Base-by-base conservation (phyloP, 306 rosid species). In the Cicer arietinum region DNA sequence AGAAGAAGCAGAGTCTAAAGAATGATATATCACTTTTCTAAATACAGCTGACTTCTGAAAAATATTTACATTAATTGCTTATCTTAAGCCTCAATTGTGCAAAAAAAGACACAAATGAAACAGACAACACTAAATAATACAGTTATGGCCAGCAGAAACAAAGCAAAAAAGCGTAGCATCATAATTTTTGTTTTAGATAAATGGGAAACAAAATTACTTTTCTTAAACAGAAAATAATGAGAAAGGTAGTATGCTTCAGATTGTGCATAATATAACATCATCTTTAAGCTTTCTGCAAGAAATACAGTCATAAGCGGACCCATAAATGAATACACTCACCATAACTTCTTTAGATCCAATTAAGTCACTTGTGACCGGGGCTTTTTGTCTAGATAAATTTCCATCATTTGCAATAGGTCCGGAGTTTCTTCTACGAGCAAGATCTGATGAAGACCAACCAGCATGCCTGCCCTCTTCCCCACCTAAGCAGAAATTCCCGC, bases 381-480 rank as follows among this genome's bases (percentile, higher is more conserved):
- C 80, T 69, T 92, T 92, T 77, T 84, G 96, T 79, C 88, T 88
- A 7, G 91, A 82, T 44, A 87, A 72, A 75, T 18, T 78, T 78
- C 83, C 94, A 71, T 90, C 84, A 83, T 83, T 83, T 56, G 75
- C 78, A 74, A 90, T 71, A 11, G 92, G 99, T 41, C 93, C 97
- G 39, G 99, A 83, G 79, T 84, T 77, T 84, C 98, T 85, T 87
- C 97, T 88, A 25, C 93, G 96, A 64, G 91, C 64, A 69, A 93
- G 91, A 83, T 92, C 99, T 58, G 89, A 69, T 16, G 88, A 73
- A 47, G 89, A 80, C 96, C 90, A 90, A 80, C 91, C 96, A 40
- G 78, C 57, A 60, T 84, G 85, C 85, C 93, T 85, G 74, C 86
- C 88, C 16, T 90, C 97, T 74, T 92, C 97, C 42, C 86, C 96